A percentile compares a stretch with the other conserved stretches of the same genome.
Evolutionary conservation across 371 early-diverging fungal species (phyloP).

Genomic region (Zopfochytrium polystomum): DNA sequence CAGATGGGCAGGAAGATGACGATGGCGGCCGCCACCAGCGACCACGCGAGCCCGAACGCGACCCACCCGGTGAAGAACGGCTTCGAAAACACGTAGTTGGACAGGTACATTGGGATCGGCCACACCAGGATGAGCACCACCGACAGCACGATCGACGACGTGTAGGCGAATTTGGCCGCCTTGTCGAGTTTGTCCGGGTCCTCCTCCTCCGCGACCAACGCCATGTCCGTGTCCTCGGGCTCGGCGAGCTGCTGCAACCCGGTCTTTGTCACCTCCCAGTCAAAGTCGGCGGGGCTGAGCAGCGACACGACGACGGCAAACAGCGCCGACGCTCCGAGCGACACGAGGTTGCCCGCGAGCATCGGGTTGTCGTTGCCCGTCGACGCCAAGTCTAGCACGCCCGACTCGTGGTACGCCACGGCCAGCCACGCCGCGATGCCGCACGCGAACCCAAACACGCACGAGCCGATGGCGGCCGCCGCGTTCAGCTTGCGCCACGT

Average conservation of each 20-base stretch:
- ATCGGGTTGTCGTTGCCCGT: slow-evolving; percentile 65
- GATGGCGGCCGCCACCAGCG: slow-evolving; percentile 51
- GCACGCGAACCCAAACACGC: slow-evolving; percentile 51
- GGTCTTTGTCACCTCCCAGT: slow-evolving; percentile 47
- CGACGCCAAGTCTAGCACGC: slow-evolving; percentile 52
- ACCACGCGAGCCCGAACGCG: slow-evolving; percentile 61
- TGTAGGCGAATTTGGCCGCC: slow-evolving; percentile 47
- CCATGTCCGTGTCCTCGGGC: slow-evolving; percentile 29
- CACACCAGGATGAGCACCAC: slow-evolving; percentile 58
- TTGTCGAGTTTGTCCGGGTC: slow-evolving; percentile 39
- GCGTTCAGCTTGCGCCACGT: slow-evolving; percentile 63
- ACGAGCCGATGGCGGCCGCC: slow-evolving; percentile 53
- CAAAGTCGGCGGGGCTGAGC: slow-evolving; percentile 59
- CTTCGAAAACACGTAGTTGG: slow-evolving; percentile 59
- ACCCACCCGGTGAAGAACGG: slow-evolving; percentile 70
- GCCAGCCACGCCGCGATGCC: slow-evolving; percentile 63
- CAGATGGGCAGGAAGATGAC: slow-evolving; percentile 60
- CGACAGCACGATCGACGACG: slow-evolving; percentile 48
- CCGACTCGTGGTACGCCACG: slow-evolving; percentile 52
- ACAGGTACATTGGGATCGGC: slow-evolving; percentile 68
- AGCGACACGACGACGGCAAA: slow-evolving; percentile 44
- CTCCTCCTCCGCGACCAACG: slow-evolving; percentile 26
- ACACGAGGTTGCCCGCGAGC: slow-evolving; percentile 65
- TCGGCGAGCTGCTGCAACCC: slow-evolving; percentile 10
- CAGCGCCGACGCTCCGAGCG: slow-evolving; percentile 40